These are phyloP conservation scores for Pelargonium myrrhifolium DNA, from an alignment of 441 rosid species.

Conservation along the genomic window DNA sequence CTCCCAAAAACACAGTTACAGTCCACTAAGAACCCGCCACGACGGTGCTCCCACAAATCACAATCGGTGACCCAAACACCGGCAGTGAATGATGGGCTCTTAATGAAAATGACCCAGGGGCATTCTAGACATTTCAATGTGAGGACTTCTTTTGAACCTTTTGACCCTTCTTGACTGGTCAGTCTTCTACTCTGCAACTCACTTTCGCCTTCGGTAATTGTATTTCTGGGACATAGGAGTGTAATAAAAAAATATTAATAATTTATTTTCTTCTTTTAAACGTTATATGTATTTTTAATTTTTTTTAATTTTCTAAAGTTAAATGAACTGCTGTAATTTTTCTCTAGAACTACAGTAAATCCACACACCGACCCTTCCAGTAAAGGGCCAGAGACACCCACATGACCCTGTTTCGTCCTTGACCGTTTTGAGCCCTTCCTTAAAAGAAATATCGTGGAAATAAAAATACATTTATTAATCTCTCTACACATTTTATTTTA, in stretches of 20 bases:
- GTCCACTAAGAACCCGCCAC: no score
- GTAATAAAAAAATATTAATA: no score
- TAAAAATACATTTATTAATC: neutral
- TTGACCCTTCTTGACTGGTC: slow-evolving; percentile 18
- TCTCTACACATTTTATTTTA: no score
- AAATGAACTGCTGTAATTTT: neutral
- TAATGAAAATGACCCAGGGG: neutral
- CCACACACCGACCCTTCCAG: slow-evolving; percentile 49
- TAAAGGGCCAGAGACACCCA: slow-evolving; percentile 43
- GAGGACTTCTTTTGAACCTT: no score
- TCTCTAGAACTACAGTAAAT: slow-evolving; percentile 26
- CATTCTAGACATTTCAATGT: neutral
- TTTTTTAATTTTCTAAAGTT: no score
- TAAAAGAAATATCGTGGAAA: neutral
- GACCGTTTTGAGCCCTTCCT: slow-evolving; percentile 27
- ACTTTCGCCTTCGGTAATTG: neutral
- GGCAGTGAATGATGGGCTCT: no score
- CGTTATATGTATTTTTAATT: no score
- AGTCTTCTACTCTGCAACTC: neutral
- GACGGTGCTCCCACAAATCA: no score
- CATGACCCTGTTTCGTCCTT: slow-evolving; percentile 44
- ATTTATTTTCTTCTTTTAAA: no score
- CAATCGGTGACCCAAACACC: no score
- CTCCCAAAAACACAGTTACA: no score
- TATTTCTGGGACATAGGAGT: no score